Evolutionary conservation across 2,329 filamentous ascomycete species (phyloP), one percentile per base, ranked within the genome.

Genomic region (Aspergillus novofumigatus): DNA sequence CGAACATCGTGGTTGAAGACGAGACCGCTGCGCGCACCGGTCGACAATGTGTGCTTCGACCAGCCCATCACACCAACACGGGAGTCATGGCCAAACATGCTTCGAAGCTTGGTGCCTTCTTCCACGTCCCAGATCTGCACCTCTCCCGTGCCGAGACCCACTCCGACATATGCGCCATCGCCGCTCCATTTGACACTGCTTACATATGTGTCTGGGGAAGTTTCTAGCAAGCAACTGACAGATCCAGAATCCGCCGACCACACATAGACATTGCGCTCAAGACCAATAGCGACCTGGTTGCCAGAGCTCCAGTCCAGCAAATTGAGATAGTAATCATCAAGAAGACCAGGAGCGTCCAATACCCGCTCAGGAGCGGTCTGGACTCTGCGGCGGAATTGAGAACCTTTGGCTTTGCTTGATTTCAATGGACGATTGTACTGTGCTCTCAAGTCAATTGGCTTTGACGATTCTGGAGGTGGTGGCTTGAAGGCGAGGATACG

Each of bases 101-200:
- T 97, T 75, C 94, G 92, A 58, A 99, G 88, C 84, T 97, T 97
- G 71, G 87, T 88, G 60, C 89, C 86, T 76, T 99, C 94, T 68
- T 96, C 90, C 28, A 97, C 93, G 69, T 97, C 94, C 93, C 94
- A 99, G 78, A 99, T 99, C 80, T 99, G 94, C 41, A 99, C 91
- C 76, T 99, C 94, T 59, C 94, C 94, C 41, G 91, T 91, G 60
- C 92, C 93, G 52, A 99, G 88, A 59, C 94, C 94, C 65, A 97
- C 92, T 62, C 92, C 89, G 63, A 99, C 92, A 72, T 99, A 97
- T 32, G 93, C 92, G 59, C 94, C 94, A 70, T 99, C 94, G 52
- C 90, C 91, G 61, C 92, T 97, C 94, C 94, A 99, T 80, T 97
- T 97, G 70, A 99, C 93, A 65, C 92, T 97, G 80, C 92, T 95